Evolutionary conservation across 2,329 filamentous ascomycete genomes (phyloP).

Genomic region (Fusarium sp.): DNA sequence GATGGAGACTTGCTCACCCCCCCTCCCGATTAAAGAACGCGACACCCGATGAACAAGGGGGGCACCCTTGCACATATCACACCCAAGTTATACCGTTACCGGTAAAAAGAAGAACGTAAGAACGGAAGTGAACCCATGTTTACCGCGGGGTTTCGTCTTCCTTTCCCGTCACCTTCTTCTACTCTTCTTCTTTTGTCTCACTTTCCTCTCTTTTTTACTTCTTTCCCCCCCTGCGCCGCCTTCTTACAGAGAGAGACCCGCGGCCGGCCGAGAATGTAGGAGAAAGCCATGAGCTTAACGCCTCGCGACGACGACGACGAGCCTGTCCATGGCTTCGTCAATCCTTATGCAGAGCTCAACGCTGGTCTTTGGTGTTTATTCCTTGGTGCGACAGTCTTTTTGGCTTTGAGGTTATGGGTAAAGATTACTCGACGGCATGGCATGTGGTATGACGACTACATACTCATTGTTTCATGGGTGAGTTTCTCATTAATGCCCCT

Average conservation of each 20-base stretch:
- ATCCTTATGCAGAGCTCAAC: constrained; percentile 48
- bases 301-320: constrained; percentile 41
- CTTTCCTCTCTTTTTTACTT: constrained; percentile 1
- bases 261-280: constrained; percentile 28
- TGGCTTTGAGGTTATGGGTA: constrained; percentile 49
- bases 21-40: background rate
- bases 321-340: constrained; percentile 43
- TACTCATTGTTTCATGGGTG: constrained; percentile 53
- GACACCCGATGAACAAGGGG: background rate
- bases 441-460: constrained; percentile 55
- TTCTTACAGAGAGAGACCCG: background rate
- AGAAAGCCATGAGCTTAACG: constrained; percentile 31
- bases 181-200: constrained; percentile 4
- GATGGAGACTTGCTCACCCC: background rate
- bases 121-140: background rate
- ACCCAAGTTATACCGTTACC: background rate
- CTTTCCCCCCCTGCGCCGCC: constrained; percentile 3
- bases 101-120: background rate
- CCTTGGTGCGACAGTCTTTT: constrained; percentile 45
- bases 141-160: background rate
- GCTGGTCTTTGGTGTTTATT: constrained; percentile 51
- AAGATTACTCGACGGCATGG: constrained; percentile 52
- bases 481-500: constrained; percentile 17
- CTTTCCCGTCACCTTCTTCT: constrained; percentile 20
- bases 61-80: background rate